phyloP scores from a whole-genome alignment of 495 filamentous ascomycete species.

The Aspergillus sclerotioniger region DNA sequence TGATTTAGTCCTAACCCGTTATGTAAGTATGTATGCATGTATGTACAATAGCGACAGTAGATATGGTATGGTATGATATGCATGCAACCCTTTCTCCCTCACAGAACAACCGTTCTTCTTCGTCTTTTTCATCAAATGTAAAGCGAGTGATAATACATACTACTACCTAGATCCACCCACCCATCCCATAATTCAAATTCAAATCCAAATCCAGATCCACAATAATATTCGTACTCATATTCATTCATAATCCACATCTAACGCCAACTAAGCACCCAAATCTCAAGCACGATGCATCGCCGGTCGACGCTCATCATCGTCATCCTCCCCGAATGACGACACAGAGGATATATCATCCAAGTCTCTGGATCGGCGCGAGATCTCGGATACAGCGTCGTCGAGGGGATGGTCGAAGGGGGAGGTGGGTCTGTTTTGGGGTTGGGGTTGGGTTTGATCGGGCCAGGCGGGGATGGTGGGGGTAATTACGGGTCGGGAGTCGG shows the following conservation, averaged over 20 bases:
- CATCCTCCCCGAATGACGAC: slow-evolving; percentile 32
- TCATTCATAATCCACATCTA: neutral
- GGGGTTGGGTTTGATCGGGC: slow-evolving; percentile 4
- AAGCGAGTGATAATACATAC: too few relatives aligned
- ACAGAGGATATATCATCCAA: slow-evolving; percentile 38
- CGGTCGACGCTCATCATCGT: slow-evolving; percentile 13
- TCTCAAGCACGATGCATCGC: neutral
- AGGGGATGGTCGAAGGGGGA: slow-evolving; percentile 30
- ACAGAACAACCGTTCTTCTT: too few relatives aligned
- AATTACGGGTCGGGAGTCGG: neutral
- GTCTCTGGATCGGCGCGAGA: slow-evolving; percentile 23
- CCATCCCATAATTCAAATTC: too few relatives aligned
- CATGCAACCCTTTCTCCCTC: too few relatives aligned
- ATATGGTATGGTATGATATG: too few relatives aligned
- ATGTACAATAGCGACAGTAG: too few relatives aligned
- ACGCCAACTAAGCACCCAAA: neutral
- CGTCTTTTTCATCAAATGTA: too few relatives aligned
- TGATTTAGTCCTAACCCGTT: too few relatives aligned
- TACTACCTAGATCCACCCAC: too few relatives aligned
- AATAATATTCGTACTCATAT: too few relatives aligned
- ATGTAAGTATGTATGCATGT: neutral
- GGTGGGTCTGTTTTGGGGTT: slow-evolving; percentile 12
- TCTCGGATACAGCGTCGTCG: slow-evolving; percentile 30
- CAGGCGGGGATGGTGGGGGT: neutral
- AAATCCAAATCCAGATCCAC: too few relatives aligned